phyloP scores from a whole-genome alignment of 306 rosid genomes.

The cucumber (Cucumis sativus) region Cucumber_9930_V3 NC_026655.2:28454001-28454500 shows the following conservation, averaged over 20 bases:
- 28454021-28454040: neutral
- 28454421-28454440: too few relatives aligned
- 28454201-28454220: too few relatives aligned
- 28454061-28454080: constrained; percentile 96
- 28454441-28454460: neutral
- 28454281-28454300: too few relatives aligned
- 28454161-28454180: neutral
- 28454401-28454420: too few relatives aligned
- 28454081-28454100: constrained; percentile 98
- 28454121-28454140: constrained; percentile 77
- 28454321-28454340: too few relatives aligned
- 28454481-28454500: neutral
- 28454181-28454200: neutral
- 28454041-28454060: neutral
- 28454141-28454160: constrained; percentile 28
- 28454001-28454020: constrained; percentile 3
- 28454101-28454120: constrained; percentile 95
- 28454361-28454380: too few relatives aligned
- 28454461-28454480: neutral
- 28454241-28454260: too few relatives aligned
- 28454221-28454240: too few relatives aligned
- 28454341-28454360: too few relatives aligned
- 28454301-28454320: too few relatives aligned
- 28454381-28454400: too few relatives aligned
- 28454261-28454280: too few relatives aligned